Conservation (phyloP, 768 basidiomycete species). For the Pisolithus microcarpus region DNA sequence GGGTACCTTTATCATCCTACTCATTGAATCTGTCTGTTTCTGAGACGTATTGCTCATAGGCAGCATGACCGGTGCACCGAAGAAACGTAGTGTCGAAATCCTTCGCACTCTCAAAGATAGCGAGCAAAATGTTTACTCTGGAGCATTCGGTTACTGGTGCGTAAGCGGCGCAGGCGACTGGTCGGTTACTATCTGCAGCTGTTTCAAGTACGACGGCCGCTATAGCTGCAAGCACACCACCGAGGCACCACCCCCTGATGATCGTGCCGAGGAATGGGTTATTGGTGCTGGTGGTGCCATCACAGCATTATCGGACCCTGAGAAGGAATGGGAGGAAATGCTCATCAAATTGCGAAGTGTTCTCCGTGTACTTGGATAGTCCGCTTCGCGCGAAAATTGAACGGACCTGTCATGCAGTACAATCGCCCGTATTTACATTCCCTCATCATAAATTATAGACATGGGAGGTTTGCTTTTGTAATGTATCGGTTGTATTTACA, state of each 20-base stretch:
- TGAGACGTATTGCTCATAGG: too few relatives aligned
- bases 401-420: too few relatives aligned
- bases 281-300: slow-evolving; percentile 32
- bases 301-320: slow-evolving; percentile 81
- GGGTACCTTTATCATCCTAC: neutral
- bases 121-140: slow-evolving; percentile 41
- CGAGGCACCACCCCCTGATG: too few relatives aligned
- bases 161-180: too few relatives aligned
- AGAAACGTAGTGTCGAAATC: slow-evolving; percentile 88
- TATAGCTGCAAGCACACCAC: too few relatives aligned
- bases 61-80: too few relatives aligned
- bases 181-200: too few relatives aligned
- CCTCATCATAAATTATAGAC: slow-evolving; percentile 22
- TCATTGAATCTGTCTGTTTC: too few relatives aligned
- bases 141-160: too few relatives aligned
- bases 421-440: neutral
- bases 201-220: too few relatives aligned
- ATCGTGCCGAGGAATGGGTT: too few relatives aligned
- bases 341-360: slow-evolving; percentile 80
- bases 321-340: slow-evolving; percentile 95
- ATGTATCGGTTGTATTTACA: neutral
- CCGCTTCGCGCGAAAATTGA: slow-evolving; percentile 18
- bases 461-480: neutral
- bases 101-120: slow-evolving; percentile 63
- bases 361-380: slow-evolving; percentile 51